These are phyloP conservation scores for Pseudomassariella vexata DNA, from an alignment of 2,329 filamentous ascomycete species.

Conservation along the genomic window DNA sequence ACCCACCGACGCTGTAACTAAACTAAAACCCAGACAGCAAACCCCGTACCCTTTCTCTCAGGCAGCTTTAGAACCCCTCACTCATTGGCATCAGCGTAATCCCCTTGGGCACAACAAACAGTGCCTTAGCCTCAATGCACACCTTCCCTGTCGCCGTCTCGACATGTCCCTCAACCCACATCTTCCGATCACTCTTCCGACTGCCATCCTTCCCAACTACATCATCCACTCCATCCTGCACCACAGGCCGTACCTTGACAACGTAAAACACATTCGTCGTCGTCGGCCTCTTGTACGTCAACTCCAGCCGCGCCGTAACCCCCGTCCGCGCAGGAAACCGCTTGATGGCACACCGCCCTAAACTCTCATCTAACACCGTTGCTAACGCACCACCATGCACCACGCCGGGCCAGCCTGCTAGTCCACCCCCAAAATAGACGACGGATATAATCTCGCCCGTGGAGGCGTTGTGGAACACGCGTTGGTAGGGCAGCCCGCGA, in stretches of 20 bases:
- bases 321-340: slow-evolving; percentile 42
- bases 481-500: slow-evolving; percentile 44
- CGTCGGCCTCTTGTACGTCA: slow-evolving; percentile 59
- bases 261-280: slow-evolving; percentile 58
- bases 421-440: slow-evolving; percentile 60
- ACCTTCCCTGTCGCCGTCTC: slow-evolving; percentile 50
- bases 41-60: no score
- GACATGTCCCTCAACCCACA: slow-evolving; percentile 47
- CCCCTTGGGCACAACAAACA: slow-evolving; percentile 54
- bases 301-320: slow-evolving; percentile 49
- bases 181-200: slow-evolving; percentile 37
- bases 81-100: no score
- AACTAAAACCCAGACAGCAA: no score
- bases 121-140: slow-evolving; percentile 51
- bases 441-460: slow-evolving; percentile 56
- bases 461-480: slow-evolving; percentile 56
- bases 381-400: slow-evolving; percentile 67
- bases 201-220: slow-evolving; percentile 10
- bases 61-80: no score
- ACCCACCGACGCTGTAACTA: no score
- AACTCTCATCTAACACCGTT: slow-evolving; percentile 63
- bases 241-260: slow-evolving; percentile 43
- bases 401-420: slow-evolving; percentile 65
- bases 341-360: slow-evolving; percentile 56
- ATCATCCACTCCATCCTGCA: slow-evolving; percentile 16